Evolutionary conservation across 176 grass and related monocot species (phyloP), one percentile per base, ranked within the genome.

Genomic region (Juncus effusus): DNA sequence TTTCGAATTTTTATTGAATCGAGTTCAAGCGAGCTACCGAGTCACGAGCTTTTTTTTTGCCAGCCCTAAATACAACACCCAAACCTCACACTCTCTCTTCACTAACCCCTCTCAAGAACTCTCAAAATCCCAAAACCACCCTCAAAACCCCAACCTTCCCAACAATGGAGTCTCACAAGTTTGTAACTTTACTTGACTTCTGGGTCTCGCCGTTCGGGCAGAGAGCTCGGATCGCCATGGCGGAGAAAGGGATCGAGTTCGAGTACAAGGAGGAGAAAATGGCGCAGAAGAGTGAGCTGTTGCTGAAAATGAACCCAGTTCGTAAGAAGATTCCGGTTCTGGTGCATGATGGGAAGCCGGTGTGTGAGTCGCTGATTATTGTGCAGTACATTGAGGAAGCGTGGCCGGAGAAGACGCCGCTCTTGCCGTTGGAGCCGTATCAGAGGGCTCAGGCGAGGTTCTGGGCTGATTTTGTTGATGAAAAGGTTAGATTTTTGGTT

Each of bases 291-390:
- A 90, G 90, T 78, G 10, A 64, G 0, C 56, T 84, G 57, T 79
- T 95, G 67, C 78, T 90, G 45, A 57, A 82, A 13, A 69, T 74
- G 70, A 95, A 95, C 64, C 90, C 90, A 13, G 40, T 95, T 16
- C 71, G 86, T 75, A 82, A 3, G 77, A 71, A 64, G 70, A 67
- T 95, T 28, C 90, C 86, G 8, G 86, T 86, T 0, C 77, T 95
- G 77, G 40, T 90, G 52, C 83, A 82, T 62, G 72, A 2, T 6
- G 86, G 64, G 50, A 87, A 78, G 72, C 13, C 81, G 8, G 16
- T 95, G 3, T 87, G 86, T 61, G 76, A 90, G 67, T 90, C 86
- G 3, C 76, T 85, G 10, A 56, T 62, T 13, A 87, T 84, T 73
- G 72, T 87, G 42, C 49, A 95, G 59, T 85, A 85, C 73, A 72